phyloP scores from a whole-genome alignment of 2,329 filamentous ascomycete genomes.

The Exserohilum rostratum region DNA sequence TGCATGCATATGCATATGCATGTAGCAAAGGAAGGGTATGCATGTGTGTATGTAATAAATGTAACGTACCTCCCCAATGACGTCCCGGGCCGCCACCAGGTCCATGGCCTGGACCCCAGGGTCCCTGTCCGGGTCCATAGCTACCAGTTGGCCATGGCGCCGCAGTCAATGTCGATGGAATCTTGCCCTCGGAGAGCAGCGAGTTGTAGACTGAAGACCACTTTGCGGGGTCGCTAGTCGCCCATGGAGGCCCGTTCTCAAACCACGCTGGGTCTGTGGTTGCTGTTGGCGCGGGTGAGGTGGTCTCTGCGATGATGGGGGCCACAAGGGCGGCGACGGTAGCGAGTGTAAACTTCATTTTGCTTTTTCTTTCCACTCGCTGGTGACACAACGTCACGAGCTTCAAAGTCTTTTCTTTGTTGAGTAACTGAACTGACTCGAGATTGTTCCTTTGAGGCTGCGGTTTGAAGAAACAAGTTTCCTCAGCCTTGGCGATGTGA shows the following conservation, averaged over 20 bases:
- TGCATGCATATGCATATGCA: too few relatives aligned
- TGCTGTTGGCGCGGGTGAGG: slow-evolving; percentile 12
- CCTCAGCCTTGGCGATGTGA: slow-evolving; percentile 32
- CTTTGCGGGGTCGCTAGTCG: slow-evolving; percentile 23
- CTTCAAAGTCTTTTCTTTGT: too few relatives aligned
- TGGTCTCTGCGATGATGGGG: slow-evolving; percentile 14
- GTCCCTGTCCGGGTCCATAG: slow-evolving; percentile 29
- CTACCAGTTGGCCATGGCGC: slow-evolving; percentile 31
- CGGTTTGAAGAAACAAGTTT: neutral
- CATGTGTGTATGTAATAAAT: too few relatives aligned
- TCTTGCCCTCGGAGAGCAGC: slow-evolving; percentile 30
- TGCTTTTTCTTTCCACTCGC: neutral
- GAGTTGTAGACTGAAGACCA: slow-evolving; percentile 39
- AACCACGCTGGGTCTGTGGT: slow-evolving; percentile 6
- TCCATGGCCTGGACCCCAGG: slow-evolving; percentile 19
- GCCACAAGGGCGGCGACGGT: slow-evolving; percentile 9
- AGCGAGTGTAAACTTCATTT: slow-evolving; percentile 10
- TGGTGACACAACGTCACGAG: too few relatives aligned
- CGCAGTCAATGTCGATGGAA: slow-evolving; percentile 34
- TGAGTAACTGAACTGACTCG: too few relatives aligned
- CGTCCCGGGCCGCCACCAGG: slow-evolving; percentile 9
- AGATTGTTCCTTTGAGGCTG: neutral
- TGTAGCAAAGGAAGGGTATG: neutral
- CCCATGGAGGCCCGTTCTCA: slow-evolving; percentile 25
- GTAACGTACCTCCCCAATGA: slow-evolving; percentile 30